Evolutionary conservation across 2,329 filamentous ascomycete genomes (phyloP).

Genomic region (Albifimbria verrucaria): DNA sequence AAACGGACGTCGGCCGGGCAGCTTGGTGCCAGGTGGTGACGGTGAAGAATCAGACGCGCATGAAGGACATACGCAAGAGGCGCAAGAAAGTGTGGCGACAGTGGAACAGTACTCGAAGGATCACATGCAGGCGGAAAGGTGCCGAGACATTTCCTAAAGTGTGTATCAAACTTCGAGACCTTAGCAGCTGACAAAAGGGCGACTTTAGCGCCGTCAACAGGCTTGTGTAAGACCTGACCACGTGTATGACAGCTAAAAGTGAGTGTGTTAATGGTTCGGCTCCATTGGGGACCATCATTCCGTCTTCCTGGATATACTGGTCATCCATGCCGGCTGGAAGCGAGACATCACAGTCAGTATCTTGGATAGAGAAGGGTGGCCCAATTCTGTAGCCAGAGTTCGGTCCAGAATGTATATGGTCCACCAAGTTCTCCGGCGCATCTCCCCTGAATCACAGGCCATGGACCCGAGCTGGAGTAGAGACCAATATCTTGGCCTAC

Average conservation of each 20-base stretch:
- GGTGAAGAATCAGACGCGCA: constrained; percentile 78
- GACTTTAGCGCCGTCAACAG: constrained; percentile 68
- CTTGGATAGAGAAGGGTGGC: constrained; percentile 80
- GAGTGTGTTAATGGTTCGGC: constrained; percentile 62
- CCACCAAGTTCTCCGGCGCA: constrained; percentile 91
- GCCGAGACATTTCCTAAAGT: constrained; percentile 72
- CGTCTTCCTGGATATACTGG: constrained; percentile 63
- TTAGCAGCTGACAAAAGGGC: constrained; percentile 62
- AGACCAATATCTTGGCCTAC: constrained; percentile 82
- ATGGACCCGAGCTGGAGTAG: constrained; percentile 70
- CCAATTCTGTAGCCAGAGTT: constrained; percentile 74
- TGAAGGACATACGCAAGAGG: constrained; percentile 78
- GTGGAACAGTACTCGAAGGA: constrained; percentile 58
- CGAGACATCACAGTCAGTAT: constrained; percentile 81
- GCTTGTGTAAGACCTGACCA: constrained; percentile 73
- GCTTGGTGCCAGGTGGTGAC: constrained; percentile 78
- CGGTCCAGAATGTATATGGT: constrained; percentile 87
- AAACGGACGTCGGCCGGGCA: constrained; percentile 64
- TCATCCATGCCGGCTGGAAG: constrained; percentile 81
- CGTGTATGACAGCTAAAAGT: constrained; percentile 75
- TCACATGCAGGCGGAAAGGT: constrained; percentile 75
- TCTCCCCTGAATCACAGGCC: constrained; percentile 76
- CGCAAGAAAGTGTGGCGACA: constrained; percentile 72
- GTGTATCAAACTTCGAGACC: constrained; percentile 74
- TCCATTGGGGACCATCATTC: constrained; percentile 49